Evolutionary conservation across 495 filamentous ascomycete species (phyloP).

Genomic region (Tuber calosporum): DNA sequence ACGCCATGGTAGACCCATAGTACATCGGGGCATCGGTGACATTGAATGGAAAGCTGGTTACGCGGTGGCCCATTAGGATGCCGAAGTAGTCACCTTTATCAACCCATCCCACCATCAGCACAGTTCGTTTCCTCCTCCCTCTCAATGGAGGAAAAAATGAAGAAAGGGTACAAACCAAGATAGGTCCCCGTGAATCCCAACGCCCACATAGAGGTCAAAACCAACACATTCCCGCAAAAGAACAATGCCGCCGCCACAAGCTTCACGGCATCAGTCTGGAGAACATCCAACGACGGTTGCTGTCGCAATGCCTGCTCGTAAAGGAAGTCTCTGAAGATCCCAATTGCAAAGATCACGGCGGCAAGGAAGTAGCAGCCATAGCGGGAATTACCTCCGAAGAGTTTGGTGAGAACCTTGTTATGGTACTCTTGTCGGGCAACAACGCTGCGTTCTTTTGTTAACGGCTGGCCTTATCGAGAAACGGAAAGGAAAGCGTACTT

Average conservation of each 20-base stretch:
- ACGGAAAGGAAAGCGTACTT: conserved; percentile 50
- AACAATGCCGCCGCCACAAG: conserved; percentile 62
- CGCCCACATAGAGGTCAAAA: conserved; percentile 79
- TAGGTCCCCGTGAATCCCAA: conserved; percentile 97
- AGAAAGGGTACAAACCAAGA: conserved; percentile 44
- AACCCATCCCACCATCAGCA: not conserved
- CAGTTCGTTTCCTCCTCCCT: not conserved
- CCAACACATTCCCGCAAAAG: conserved; percentile 69
- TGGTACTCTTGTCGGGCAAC: conserved; percentile 65
- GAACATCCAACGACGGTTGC: conserved; percentile 66
- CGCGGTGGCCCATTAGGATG: conserved; percentile 89
- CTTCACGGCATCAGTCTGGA: conserved; percentile 50
- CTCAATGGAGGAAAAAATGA: not conserved
- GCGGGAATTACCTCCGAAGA: conserved; percentile 73
- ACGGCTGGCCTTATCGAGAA: not conserved
- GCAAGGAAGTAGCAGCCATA: conserved; percentile 86
- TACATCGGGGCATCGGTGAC: conserved; percentile 92
- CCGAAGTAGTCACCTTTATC: conserved; percentile 83
- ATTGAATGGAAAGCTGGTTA: conserved; percentile 94
- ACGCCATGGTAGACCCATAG: conserved; percentile 84
- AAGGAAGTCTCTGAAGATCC: conserved; percentile 73
- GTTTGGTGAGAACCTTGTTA: conserved; percentile 75
- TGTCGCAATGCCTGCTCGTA: conserved; percentile 67
- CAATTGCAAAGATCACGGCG: conserved; percentile 78
- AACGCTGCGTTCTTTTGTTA: not conserved